Evolutionary conservation across 257 asterid species (phyloP).

Genomic region (Orobanche coerulescens): DNA sequence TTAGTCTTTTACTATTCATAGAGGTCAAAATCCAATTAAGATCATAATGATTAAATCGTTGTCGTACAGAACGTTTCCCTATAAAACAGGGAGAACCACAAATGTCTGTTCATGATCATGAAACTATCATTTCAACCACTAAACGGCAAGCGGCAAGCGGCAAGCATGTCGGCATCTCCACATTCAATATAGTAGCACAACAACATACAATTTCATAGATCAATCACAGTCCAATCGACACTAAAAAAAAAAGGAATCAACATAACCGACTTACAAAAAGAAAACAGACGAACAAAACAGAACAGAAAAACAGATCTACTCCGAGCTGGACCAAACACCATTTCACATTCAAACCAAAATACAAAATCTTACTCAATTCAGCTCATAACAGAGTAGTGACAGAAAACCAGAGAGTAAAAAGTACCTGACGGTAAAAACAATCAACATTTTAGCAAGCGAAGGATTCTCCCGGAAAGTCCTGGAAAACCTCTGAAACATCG

Average conservation of each 20-base stretch:
- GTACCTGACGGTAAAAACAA: constrained; percentile 64
- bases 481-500: constrained; percentile 48
- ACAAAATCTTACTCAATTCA: background rate
- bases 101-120: background rate
- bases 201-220: background rate
- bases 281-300: background rate
- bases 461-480: constrained; percentile 50
- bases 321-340: too few relatives aligned
- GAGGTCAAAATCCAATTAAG: background rate
- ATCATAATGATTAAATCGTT: background rate
- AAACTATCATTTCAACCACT: background rate
- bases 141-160: too few relatives aligned
- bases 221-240: constrained; percentile 7
- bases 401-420: background rate
- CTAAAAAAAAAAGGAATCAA: too few relatives aligned
- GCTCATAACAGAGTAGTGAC: background rate
- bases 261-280: background rate
- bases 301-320: background rate
- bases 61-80: background rate
- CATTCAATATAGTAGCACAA: constrained; percentile 10
- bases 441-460: constrained; percentile 45
- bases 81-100: background rate
- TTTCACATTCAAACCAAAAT: background rate
- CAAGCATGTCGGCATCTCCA: background rate
- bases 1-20: background rate